Evolutionary conservation across 805 yeast species (phyloP).

Genomic region (Komagataella phaffii): DNA sequence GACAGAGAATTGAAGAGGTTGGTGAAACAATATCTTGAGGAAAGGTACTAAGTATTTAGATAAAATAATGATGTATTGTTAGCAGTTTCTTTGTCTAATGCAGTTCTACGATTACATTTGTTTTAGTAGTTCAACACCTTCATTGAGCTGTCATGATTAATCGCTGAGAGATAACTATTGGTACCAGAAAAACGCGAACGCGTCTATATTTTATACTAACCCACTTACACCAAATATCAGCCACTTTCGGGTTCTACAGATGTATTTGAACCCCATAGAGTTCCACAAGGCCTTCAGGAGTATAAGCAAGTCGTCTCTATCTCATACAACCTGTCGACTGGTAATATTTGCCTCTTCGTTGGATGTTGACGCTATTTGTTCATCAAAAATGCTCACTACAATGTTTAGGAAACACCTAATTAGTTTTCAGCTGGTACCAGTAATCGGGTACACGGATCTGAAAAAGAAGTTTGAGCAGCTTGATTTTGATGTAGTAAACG

Average conservation of each 20-base stretch:
- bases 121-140: background rate
- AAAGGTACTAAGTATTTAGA: background rate
- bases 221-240: background rate
- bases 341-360: slow-evolving; percentile 83
- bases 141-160: background rate
- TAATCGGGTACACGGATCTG: slow-evolving; percentile 80
- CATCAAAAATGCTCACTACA: slow-evolving; percentile 61
- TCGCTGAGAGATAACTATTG: background rate
- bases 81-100: background rate
- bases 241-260: slow-evolving; percentile 12
- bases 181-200: background rate
- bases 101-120: too few relatives aligned
- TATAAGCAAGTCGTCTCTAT: slow-evolving; percentile 57
- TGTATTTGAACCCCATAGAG: slow-evolving; percentile 67
- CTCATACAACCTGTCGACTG: slow-evolving; percentile 87
- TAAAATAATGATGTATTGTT: background rate
- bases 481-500: slow-evolving; percentile 65
- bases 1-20: background rate
- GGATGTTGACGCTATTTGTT: slow-evolving; percentile 85
- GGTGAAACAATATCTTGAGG: background rate
- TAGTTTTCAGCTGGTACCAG: slow-evolving; percentile 82
- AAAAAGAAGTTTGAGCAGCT: slow-evolving; percentile 45
- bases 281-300: slow-evolving; percentile 56
- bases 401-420: slow-evolving; percentile 70
- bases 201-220: background rate